phyloP scores from a whole-genome alignment of 169 alveolate species.

The Plasmodium reichenowi region DNA sequence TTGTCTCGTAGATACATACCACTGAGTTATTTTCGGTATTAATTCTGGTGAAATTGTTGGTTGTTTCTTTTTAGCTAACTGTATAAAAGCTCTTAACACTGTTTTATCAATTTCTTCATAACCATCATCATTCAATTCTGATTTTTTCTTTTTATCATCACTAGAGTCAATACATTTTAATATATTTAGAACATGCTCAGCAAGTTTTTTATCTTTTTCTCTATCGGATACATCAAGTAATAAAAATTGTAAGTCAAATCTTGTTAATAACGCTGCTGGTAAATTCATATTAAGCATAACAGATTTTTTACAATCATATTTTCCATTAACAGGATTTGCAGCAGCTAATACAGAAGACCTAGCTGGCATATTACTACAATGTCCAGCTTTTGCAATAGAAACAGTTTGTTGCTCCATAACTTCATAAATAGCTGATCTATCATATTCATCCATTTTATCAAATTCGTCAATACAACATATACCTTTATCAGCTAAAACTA shows the following conservation, averaged over 20 bases:
- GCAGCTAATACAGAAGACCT: slow-evolving; percentile 96
- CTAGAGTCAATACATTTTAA: slow-evolving; percentile 88
- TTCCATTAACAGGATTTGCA: slow-evolving; percentile 97
- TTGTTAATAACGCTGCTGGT: slow-evolving; percentile 97
- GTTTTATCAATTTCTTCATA: slow-evolving; percentile 83
- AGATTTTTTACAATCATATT: slow-evolving; percentile 93
- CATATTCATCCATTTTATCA: slow-evolving; percentile 98
- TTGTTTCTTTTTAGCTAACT: slow-evolving; percentile 90
- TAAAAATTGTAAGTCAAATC: slow-evolving; percentile 94
- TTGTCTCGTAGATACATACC: slow-evolving; percentile 85
- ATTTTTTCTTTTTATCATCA: slow-evolving; percentile 65
- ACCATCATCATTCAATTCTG: slow-evolving; percentile 40
- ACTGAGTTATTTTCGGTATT: slow-evolving; percentile 81
- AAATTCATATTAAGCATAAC: slow-evolving; percentile 95
- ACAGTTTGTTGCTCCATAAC: slow-evolving; percentile 99
- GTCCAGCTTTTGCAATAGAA: slow-evolving; percentile 98
- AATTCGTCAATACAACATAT: slow-evolving; percentile 99
- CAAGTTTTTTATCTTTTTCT: slow-evolving; percentile 91
- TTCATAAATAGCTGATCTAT: slow-evolving; percentile 98
- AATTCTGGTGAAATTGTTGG: slow-evolving; percentile 83
- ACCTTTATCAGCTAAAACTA: slow-evolving; percentile 97
- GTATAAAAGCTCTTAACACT: slow-evolving; percentile 92
- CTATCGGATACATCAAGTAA: slow-evolving; percentile 91
- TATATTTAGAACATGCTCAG: slow-evolving; percentile 94
- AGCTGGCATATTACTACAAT: slow-evolving; percentile 85